Base-by-base conservation (phyloP, 305 asterid species). In the Fraxinus paxiana region DNA sequence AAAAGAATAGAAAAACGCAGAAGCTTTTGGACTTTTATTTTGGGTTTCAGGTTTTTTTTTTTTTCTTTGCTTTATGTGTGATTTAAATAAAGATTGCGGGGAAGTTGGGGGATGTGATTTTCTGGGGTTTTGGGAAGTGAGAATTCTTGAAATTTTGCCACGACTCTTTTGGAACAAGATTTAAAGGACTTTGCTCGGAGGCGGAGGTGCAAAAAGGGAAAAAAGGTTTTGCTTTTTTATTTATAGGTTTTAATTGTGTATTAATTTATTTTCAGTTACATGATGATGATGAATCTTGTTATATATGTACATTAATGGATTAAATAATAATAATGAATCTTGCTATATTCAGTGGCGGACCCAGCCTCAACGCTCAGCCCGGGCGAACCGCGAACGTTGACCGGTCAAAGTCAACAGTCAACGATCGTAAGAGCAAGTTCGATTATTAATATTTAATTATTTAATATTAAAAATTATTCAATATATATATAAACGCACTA, bases 131-230 rank as follows among this genome's bases (percentile, higher is more conserved):
- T 79, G 6, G 86, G 87, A 85, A 83, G 18, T 51, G 90, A 76
- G 86, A 89, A 83, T 81, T 87, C 86, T 73, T 79, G 76, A 83
- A 80, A 74, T 77, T 78, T 84, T 86, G 88, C 77, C 88, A 85
- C 90, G 85, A 73, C 73, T 28, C 43, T 76, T 59, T 59, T 7
- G 28, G 22, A 34, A 76, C 69, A 38, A 81, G 75, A 41, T 76
- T 48, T 37, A 26, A 38, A n/a, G 30, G 6, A 74, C 41, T 56
- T 38, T 38, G 75, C 31, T 15, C 31, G 24, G 37, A 78, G 22
- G 43, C 75, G 34, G 75, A 30, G 9, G 6, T 15, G 24, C 10
- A 2, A 37, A 69, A 69, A 69, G 5, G 2, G 24, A 4, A 30
- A 30, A 30, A n/a, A 4, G 43, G 20, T 69, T 69, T 69, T 28